Base-by-base conservation (phyloP, 2,329 filamentous ascomycete genomes). In the Pseudocercospora pini-densiflorae region DNA sequence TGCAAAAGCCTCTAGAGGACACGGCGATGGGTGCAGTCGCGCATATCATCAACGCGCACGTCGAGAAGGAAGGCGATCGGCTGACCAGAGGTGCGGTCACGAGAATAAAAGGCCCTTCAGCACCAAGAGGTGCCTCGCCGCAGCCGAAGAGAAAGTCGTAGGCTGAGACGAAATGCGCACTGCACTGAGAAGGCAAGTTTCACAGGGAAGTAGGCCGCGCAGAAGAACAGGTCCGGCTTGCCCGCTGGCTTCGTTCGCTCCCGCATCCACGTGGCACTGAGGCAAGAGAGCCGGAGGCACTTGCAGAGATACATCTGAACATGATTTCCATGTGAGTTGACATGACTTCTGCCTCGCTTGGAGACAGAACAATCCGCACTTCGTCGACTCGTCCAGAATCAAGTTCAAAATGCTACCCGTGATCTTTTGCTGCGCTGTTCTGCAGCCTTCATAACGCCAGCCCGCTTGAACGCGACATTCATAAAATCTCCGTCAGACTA, bases 381-480 rank as follows among this genome's bases (percentile, higher is more conserved):
- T 55, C 51, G 24, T 55, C 12, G 27, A 16, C 23, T 55, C 51
- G 51, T 55, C 51, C 51, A 55, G 51, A 55, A 12, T 55, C 16
- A 27, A 55, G 33, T 55, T 24, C 27, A 19, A 24, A 6, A 33
- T 24, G 23, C 47, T 31, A 29, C 4, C 16, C 23, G 16, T 27
- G 16, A 16, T 27, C 51, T 33, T 55, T 55, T 55, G 8, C 51
- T 55, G 51, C 51, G 16, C 51, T 55, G 51, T 51, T 59, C n/a
- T 14, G 49, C 43, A 64, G 57, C 40, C 27, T 49, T 14, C 16
- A 16, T 24, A 69, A 61, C 64, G 65, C 61, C 68, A 47, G 49
- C 62, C 62, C 70, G 70, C 70, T 70, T 51, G 59, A 70, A 71
- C 70, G 70, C 70, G 68, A 23, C 47, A 54, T 9, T 31, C 55